phyloP scores from a whole-genome alignment of 805 yeast species.

The Yamadazyma nakazawae region DNA sequence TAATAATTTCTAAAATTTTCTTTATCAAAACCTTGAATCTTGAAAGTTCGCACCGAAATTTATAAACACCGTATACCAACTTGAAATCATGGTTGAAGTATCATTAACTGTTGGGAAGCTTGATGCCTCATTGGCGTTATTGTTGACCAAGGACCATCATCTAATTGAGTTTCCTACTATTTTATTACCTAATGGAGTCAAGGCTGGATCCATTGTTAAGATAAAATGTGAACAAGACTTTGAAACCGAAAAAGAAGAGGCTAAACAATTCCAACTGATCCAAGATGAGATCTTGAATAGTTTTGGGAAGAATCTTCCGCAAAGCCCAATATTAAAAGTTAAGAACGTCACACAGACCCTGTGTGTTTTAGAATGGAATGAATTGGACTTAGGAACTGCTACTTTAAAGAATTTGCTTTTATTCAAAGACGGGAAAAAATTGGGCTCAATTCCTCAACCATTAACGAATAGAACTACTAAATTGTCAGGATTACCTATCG shows the following conservation, averaged over 20 bases:
- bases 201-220: slow-evolving; percentile 88
- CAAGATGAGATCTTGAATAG: slow-evolving; percentile 71
- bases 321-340: slow-evolving; percentile 62
- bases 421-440: slow-evolving; percentile 67
- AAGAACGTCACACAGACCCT: slow-evolving; percentile 90
- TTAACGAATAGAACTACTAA: slow-evolving; percentile 75
- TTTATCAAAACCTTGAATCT: not conserved
- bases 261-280: slow-evolving; percentile 52
- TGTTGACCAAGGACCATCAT: slow-evolving; percentile 89
- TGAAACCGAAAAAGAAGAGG: slow-evolving; percentile 60
- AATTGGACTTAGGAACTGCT: slow-evolving; percentile 78
- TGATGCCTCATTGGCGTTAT: slow-evolving; percentile 89
- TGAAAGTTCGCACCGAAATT: not conserved
- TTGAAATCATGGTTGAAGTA: slow-evolving; percentile 68
- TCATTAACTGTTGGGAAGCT: slow-evolving; percentile 92
- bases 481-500: slow-evolving; percentile 87
- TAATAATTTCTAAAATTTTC: too few relatives aligned
- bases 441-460: slow-evolving; percentile 85
- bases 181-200: slow-evolving; percentile 81
- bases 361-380: slow-evolving; percentile 93
- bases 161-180: slow-evolving; percentile 96
- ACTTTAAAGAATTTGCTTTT: slow-evolving; percentile 70
- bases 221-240: slow-evolving; percentile 78
- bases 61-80: not conserved
- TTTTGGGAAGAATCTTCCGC: slow-evolving; percentile 73